These are phyloP conservation scores for Salvia miltiorrhiza DNA, from an alignment of 257 asterid species.

Conservation along the genomic window DNA sequence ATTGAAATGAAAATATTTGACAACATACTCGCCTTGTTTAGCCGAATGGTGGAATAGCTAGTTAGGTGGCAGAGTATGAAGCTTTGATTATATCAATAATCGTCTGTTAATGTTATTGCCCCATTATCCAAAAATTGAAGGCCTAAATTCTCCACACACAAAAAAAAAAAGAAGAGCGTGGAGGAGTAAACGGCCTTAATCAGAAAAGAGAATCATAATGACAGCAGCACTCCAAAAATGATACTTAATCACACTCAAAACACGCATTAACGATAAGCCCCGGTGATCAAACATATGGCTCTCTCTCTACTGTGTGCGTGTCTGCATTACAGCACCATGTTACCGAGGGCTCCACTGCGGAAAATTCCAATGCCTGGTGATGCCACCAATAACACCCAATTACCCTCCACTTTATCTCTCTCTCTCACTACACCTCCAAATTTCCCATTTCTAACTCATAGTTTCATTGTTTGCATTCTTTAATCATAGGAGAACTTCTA, in stretches of 20 bases:
- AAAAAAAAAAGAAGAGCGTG: too few relatives aligned
- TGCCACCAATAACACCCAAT: slow-evolving; percentile 52
- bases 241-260: slow-evolving; percentile 16
- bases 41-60: slow-evolving; percentile 12
- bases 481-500: background rate
- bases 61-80: slow-evolving; percentile 8
- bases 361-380: slow-evolving; percentile 47
- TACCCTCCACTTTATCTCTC: slow-evolving; percentile 36
- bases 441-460: slow-evolving; percentile 6
- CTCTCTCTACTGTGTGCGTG: background rate
- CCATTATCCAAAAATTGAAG: background rate
- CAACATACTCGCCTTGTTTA: background rate
- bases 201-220: background rate
- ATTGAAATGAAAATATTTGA: too few relatives aligned
- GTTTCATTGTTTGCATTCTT: background rate
- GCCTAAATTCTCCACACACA: background rate
- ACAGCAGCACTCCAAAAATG: background rate
- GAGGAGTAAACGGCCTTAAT: background rate
- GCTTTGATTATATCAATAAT: background rate
- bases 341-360: slow-evolving; percentile 31
- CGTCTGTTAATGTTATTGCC: too few relatives aligned
- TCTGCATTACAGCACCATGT: background rate
- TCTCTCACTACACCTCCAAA: slow-evolving; percentile 4
- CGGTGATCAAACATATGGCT: slow-evolving; percentile 11
- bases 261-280: slow-evolving; percentile 16